Evolutionary conservation across 495 filamentous ascomycete genomes (phyloP).

Genomic region (Penicillium ucsense): DNA sequence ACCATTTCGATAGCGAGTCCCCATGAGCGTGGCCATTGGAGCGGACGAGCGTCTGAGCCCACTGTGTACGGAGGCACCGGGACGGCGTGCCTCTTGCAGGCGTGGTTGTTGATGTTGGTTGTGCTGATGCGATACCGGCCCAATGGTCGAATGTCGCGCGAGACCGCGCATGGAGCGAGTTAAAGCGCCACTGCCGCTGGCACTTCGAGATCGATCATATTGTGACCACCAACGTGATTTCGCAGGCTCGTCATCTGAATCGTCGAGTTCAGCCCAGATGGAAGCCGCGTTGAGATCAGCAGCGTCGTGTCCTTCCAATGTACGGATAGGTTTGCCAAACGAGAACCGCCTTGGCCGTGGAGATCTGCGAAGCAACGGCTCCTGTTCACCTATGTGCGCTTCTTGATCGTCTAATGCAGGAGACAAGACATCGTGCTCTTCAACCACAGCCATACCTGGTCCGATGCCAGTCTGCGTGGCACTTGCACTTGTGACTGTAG

Average conservation of each 20-base stretch:
- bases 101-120: neutral
- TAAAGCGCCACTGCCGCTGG: constrained; percentile 15
- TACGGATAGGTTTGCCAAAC: constrained; percentile 19
- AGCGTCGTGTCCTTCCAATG: constrained; percentile 21
- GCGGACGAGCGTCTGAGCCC: constrained; percentile 19
- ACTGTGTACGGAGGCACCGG: constrained; percentile 2
- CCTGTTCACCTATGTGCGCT: constrained; percentile 23
- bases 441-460: constrained; percentile 34
- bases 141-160: constrained; percentile 17
- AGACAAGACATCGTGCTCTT: constrained; percentile 22
- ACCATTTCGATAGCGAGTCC: neutral
- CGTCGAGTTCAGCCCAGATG: constrained; percentile 43
- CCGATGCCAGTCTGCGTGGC: constrained; percentile 33
- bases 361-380: constrained; percentile 25
- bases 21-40: constrained; percentile 13
- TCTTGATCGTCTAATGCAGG: constrained; percentile 25
- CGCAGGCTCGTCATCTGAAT: constrained; percentile 27
- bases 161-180: constrained; percentile 13
- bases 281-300: constrained; percentile 34
- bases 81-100: constrained; percentile 16
- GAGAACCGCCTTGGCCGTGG: constrained; percentile 9
- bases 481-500: constrained; percentile 33
- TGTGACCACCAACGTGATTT: constrained; percentile 9
- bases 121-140: constrained; percentile 12
- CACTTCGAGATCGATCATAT: constrained; percentile 18